These are phyloP conservation scores for Capsicum pubescens DNA, from an alignment of 257 asterid genomes.

Conservation along the genomic window DNA sequence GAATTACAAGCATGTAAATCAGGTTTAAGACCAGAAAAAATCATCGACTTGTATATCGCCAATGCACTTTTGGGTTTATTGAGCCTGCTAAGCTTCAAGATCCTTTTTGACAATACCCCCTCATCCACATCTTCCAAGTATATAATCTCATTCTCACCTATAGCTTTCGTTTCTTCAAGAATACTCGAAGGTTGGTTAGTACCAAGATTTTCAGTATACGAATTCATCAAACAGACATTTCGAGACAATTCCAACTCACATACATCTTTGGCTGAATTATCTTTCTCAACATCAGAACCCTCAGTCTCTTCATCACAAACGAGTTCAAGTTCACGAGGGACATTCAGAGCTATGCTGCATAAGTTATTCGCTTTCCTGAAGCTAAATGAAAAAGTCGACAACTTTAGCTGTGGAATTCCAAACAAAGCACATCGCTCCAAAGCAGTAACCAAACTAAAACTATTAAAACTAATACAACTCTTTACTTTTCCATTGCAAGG, in stretches of 20 bases:
- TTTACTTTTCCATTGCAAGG: not conserved
- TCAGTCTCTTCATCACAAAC: not conserved
- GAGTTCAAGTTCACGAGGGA: not conserved
- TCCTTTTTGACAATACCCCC: constrained; percentile 66
- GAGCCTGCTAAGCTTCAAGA: constrained; percentile 76
- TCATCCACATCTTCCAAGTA: constrained; percentile 82
- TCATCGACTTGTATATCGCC: constrained; percentile 74
- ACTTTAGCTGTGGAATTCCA: constrained; percentile 11
- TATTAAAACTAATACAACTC: constrained; percentile 2
- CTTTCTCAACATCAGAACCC: constrained; percentile 5
- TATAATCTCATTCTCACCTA: constrained; percentile 44
- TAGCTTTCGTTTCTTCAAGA: constrained; percentile 1
- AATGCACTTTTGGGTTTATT: constrained; percentile 73
- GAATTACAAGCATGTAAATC: constrained; percentile 87
- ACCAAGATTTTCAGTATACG: not conserved
- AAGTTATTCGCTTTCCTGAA: not conserved
- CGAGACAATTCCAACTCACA: not conserved
- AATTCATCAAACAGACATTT: constrained; percentile 19
- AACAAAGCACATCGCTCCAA: not conserved
- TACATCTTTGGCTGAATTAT: not conserved
- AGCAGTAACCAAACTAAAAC: not conserved
- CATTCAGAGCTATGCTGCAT: constrained; percentile 1
- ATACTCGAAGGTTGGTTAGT: not conserved
- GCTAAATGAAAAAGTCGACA: not conserved
- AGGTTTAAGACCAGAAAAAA: constrained; percentile 60